Percentiles rank a stretch among this genome's conserved stretches.
phyloP scores from a whole-genome alignment of 2,329 filamentous ascomycete species.

The Cordyceps farinosa region DNA sequence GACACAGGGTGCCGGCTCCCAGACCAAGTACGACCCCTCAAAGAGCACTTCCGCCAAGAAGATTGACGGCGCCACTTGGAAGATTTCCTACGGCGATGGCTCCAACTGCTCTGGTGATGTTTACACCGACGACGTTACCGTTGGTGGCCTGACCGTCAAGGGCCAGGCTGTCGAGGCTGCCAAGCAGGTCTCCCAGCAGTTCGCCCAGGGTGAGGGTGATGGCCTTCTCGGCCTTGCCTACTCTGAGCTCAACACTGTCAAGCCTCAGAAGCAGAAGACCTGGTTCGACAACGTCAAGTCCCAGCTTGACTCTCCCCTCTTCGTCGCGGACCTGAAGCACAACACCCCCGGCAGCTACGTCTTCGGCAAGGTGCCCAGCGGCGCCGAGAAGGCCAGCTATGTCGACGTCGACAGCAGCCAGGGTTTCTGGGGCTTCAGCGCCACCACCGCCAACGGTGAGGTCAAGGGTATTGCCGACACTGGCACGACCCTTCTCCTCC shows the following conservation, averaged over 20 bases:
- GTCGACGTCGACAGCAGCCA: slow-evolving; percentile 56
- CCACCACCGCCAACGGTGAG: slow-evolving; percentile 22
- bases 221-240: slow-evolving; percentile 34
- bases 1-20: slow-evolving; percentile 30
- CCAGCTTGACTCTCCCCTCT: slow-evolving; percentile 40
- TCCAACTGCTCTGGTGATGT: slow-evolving; percentile 42
- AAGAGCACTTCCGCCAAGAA: slow-evolving; percentile 37
- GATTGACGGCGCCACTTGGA: slow-evolving; percentile 38
- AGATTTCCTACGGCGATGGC: slow-evolving; percentile 43
- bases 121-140: slow-evolving; percentile 41
- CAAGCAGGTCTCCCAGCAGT: slow-evolving; percentile 35
- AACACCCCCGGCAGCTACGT: slow-evolving; percentile 60
- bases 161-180: slow-evolving; percentile 44
- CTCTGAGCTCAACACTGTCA: slow-evolving; percentile 40
- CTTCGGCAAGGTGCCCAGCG: slow-evolving; percentile 53
- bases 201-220: slow-evolving; percentile 43
- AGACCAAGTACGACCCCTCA: slow-evolving; percentile 37
- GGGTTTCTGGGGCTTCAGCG: slow-evolving; percentile 58
- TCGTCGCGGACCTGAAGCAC: slow-evolving; percentile 66
- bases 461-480: slow-evolving; percentile 52
- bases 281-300: slow-evolving; percentile 37
- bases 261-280: slow-evolving; percentile 42
- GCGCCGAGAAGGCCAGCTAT: slow-evolving; percentile 57
- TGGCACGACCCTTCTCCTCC: slow-evolving; percentile 61
- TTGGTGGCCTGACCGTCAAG: slow-evolving; percentile 40